These are phyloP conservation scores for Cucurbita moschata DNA, from an alignment of 306 rosid species.

Conservation along the genomic window DNA sequence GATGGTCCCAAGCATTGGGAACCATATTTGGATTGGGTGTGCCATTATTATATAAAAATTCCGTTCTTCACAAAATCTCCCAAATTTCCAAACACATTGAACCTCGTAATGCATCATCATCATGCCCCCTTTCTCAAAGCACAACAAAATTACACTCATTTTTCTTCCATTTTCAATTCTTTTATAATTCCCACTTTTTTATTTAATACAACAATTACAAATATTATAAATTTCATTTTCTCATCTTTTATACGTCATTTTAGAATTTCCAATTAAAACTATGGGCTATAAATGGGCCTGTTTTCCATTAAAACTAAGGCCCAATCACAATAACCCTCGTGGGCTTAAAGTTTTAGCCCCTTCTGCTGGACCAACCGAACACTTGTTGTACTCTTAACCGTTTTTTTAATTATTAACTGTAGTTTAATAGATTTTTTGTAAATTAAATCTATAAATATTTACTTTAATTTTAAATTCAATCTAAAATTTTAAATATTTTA, in stretches of 20 bases:
- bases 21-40: not conserved
- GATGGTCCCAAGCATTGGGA: conserved; percentile 4
- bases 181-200: too few species aligned
- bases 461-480: too few species aligned
- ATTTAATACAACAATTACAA: too few species aligned
- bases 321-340: not conserved
- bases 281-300: not conserved
- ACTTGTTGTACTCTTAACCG: not conserved
- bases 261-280: too few species aligned
- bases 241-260: too few species aligned
- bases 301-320: not conserved
- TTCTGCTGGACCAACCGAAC: not conserved
- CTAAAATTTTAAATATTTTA: too few species aligned
- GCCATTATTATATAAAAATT: not conserved
- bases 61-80: not conserved
- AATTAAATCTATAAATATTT: too few species aligned
- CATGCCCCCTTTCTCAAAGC: conserved; percentile 5
- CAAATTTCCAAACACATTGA: conserved; percentile 1
- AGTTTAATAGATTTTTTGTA: too few species aligned
- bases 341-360: not conserved
- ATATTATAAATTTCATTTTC: too few species aligned
- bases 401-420: not conserved
- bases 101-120: not conserved
- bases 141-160: not conserved
- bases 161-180: not conserved